phyloP scores from a whole-genome alignment of 1,284 basidiomycete genomes.

The Ganoderma lingzhi region DNA sequence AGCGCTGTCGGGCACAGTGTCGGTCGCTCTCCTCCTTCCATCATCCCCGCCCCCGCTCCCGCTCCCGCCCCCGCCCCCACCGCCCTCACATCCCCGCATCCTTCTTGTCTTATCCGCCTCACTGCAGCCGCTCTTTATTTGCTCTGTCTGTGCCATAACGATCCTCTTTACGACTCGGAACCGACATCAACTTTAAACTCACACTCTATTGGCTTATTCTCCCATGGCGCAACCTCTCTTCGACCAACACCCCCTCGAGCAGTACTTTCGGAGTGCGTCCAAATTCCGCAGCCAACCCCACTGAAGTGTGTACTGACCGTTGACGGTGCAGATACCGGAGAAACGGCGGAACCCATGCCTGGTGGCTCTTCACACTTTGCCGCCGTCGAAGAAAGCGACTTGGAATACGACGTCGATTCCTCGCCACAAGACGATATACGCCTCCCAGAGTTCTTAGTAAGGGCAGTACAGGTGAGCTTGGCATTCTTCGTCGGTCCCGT shows the following conservation, averaged over 20 bases:
- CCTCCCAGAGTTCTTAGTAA: conserved; percentile 23
- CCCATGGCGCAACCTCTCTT: conserved; percentile 81
- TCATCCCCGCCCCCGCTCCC: conserved; percentile 8
- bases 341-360: conserved; percentile 44
- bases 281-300: not conserved
- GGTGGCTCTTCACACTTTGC: conserved; percentile 35
- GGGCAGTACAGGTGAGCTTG: conserved; percentile 31
- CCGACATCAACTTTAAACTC: conserved; percentile 11
- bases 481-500: not conserved
- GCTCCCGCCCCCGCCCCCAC: conserved; percentile 10
- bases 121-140: conserved; percentile 32
- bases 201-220: conserved; percentile 9
- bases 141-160: conserved; percentile 28
- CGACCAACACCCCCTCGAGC: conserved; percentile 78
- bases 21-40: conserved; percentile 15
- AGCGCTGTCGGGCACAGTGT: not conserved
- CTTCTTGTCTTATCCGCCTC: conserved; percentile 31
- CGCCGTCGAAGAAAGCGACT: conserved; percentile 25
- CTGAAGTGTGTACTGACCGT: too few relatives aligned
- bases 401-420: conserved; percentile 12
- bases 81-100: conserved; percentile 16
- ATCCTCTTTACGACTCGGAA: conserved; percentile 30
- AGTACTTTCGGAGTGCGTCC: conserved; percentile 72
- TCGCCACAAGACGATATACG: conserved; percentile 15
- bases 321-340: conserved; percentile 59